A percentile compares a stretch with the other conserved stretches of the same genome.
phyloP scores from a whole-genome alignment of 495 filamentous ascomycete species.

The Xeromyces bisporus region DNA sequence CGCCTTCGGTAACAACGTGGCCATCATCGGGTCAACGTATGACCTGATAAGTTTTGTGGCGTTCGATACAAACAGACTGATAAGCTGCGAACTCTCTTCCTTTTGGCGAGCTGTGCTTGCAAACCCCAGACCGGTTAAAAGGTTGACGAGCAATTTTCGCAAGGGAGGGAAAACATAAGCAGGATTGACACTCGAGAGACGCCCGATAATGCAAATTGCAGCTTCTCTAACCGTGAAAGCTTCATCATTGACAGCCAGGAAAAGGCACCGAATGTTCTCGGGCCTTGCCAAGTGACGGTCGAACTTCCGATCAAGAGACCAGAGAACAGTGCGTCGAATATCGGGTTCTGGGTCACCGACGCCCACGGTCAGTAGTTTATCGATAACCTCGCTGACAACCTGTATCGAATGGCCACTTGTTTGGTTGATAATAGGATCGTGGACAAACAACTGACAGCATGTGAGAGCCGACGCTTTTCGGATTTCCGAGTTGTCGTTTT shows the following conservation, averaged over 20 bases:
- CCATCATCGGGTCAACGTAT: constrained; percentile 89
- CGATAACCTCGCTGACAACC: constrained; percentile 93
- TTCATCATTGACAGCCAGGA: constrained; percentile 93
- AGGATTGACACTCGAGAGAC: constrained; percentile 78
- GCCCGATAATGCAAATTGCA: constrained; percentile 87
- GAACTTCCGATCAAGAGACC: constrained; percentile 80
- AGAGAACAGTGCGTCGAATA: constrained; percentile 74
- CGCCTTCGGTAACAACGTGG: constrained; percentile 76
- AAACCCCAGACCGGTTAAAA: constrained; percentile 87
- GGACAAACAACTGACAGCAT: constrained; percentile 90
- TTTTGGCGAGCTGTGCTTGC: constrained; percentile 87
- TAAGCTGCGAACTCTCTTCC: constrained; percentile 85
- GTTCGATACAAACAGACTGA: constrained; percentile 80
- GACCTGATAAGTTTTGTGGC: constrained; percentile 82
- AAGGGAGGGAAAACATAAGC: constrained; percentile 93
- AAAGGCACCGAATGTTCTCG: constrained; percentile 87
- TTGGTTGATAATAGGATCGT: constrained; percentile 93
- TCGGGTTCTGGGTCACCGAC: constrained; percentile 79
- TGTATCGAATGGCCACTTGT: constrained; percentile 92
- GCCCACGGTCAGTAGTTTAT: constrained; percentile 84
- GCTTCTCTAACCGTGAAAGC: constrained; percentile 82
- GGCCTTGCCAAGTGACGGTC: constrained; percentile 88
- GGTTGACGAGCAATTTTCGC: constrained; percentile 84
- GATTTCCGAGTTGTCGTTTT: constrained; percentile 85
- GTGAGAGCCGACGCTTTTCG: constrained; percentile 89